Evolutionary conservation across 768 basidiomycete genomes (phyloP).

Genomic region (Naematelia aurantialba): DNA sequence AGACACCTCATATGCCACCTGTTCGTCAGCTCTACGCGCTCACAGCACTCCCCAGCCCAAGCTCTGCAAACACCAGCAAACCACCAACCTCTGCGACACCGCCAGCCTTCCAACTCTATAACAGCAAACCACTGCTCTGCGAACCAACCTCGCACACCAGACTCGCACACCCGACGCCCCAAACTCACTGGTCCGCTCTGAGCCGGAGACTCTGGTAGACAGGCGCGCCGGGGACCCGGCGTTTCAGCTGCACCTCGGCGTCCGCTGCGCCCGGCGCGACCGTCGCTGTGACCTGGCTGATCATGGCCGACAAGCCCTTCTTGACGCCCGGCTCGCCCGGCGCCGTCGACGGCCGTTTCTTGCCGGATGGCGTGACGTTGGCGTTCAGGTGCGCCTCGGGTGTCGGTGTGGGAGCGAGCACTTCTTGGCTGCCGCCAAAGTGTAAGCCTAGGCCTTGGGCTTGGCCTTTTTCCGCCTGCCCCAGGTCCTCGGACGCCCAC

Average conservation of each 20-base stretch:
- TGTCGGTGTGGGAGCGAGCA: background rate
- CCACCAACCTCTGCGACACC: too few relatives aligned
- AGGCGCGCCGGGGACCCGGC: constrained; percentile 7
- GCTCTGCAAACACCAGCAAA: too few relatives aligned
- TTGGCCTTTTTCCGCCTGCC: background rate
- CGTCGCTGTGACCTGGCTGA: constrained; percentile 9
- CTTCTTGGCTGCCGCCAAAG: background rate
- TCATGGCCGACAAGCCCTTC: constrained; percentile 18
- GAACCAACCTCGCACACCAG: too few relatives aligned
- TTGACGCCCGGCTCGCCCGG: constrained; percentile 11
- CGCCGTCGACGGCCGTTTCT: constrained; percentile 5
- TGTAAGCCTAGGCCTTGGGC: too few relatives aligned
- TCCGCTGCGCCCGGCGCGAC: constrained; percentile 5
- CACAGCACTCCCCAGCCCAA: too few relatives aligned
- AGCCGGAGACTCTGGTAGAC: constrained; percentile 15
- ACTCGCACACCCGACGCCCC: too few relatives aligned
- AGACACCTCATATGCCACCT: constrained; percentile 36
- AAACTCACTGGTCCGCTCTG: constrained; percentile 14
- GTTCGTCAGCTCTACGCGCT: background rate
- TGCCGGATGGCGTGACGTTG: background rate
- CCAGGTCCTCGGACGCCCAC: constrained; percentile 13
- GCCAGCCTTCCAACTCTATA: too few relatives aligned
- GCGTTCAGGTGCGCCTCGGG: background rate
- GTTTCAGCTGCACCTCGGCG: background rate
- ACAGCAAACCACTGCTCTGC: too few relatives aligned